These are phyloP conservation scores for Termitomyces titanicus DNA, from an alignment of 768 basidiomycete genomes.

Conservation along the genomic window DNA sequence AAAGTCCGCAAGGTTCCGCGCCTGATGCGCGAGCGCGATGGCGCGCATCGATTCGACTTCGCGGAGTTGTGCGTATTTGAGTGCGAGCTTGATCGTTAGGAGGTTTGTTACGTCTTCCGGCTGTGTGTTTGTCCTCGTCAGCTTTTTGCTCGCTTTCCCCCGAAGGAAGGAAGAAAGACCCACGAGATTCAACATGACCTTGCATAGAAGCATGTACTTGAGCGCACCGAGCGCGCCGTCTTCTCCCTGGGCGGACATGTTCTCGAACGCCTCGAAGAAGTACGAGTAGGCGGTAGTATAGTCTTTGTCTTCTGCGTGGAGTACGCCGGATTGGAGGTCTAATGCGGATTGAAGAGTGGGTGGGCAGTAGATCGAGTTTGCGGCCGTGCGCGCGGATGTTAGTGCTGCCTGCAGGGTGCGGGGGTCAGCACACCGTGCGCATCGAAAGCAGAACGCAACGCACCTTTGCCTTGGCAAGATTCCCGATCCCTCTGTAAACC, in stretches of 20 bases:
- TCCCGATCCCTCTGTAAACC: slow-evolving; percentile 86
- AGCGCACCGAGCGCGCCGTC: slow-evolving; percentile 76
- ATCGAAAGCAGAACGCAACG: slow-evolving; percentile 5
- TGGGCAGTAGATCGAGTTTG: slow-evolving; percentile 90
- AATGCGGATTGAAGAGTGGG: slow-evolving; percentile 41
- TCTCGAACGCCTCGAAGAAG: slow-evolving; percentile 97
- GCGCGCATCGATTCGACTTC: slow-evolving; percentile 97
- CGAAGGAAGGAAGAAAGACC: slow-evolving; percentile 21
- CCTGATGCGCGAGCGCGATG: slow-evolving; percentile 91
- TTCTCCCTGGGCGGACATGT: slow-evolving; percentile 73
- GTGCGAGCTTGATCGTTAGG: slow-evolving; percentile 80
- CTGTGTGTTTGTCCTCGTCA: slow-evolving; percentile 36
- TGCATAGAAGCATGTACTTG: slow-evolving; percentile 98
- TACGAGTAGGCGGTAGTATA: slow-evolving; percentile 97
- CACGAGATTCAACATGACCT: slow-evolving; percentile 96
- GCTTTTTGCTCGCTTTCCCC: too few relatives aligned
- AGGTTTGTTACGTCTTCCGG: slow-evolving; percentile 92
- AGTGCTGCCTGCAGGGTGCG: slow-evolving; percentile 60
- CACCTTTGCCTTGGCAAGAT: slow-evolving; percentile 88
- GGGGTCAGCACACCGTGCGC: slow-evolving; percentile 16
- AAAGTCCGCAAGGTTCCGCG: slow-evolving; percentile 85
- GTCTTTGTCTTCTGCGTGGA: slow-evolving; percentile 97
- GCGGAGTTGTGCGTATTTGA: slow-evolving; percentile 80
- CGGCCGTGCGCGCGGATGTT: slow-evolving; percentile 88
- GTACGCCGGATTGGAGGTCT: slow-evolving; percentile 60